Evolutionary conservation across 768 basidiomycete genomes (phyloP).

Genomic region (Pisolithus albus): DNA sequence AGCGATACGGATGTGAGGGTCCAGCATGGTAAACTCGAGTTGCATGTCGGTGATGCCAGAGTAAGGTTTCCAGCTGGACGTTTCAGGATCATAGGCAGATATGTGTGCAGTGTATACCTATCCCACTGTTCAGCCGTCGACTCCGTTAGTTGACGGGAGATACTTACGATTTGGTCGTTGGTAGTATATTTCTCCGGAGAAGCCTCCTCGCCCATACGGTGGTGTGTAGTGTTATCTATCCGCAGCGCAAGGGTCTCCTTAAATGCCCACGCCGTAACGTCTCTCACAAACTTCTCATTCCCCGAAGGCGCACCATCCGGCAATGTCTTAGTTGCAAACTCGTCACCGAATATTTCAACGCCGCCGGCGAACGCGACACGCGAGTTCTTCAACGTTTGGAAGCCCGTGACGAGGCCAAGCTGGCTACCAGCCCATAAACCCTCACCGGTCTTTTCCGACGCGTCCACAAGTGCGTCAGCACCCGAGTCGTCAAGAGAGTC

Average conservation of each 20-base stretch:
- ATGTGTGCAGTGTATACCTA: conserved; percentile 73
- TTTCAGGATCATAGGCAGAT: conserved; percentile 55
- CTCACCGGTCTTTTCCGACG: conserved; percentile 69
- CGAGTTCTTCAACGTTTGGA: conserved; percentile 77
- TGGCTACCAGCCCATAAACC: conserved; percentile 77
- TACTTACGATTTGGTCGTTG: conserved; percentile 73
- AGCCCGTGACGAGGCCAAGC: conserved; percentile 75
- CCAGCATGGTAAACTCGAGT: conserved; percentile 97
- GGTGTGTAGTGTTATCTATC: conserved; percentile 69
- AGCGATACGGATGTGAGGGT: conserved; percentile 86
- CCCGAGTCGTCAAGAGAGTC: conserved; percentile 53
- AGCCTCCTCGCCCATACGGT: conserved; percentile 54
- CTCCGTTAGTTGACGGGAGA: neutral
- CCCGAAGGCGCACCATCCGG: conserved; percentile 57
- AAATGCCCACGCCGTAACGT: conserved; percentile 87
- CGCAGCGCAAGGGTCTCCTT: conserved; percentile 77
- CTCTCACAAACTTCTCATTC: conserved; percentile 67
- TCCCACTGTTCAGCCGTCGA: conserved; percentile 1
- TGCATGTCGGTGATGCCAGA: conserved; percentile 74
- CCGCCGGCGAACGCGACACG: conserved; percentile 80
- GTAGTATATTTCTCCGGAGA: conserved; percentile 74
- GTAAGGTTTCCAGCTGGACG: conserved; percentile 62
- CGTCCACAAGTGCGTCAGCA: conserved; percentile 60
- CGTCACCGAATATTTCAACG: conserved; percentile 72
- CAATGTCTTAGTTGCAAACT: conserved; percentile 58